Percentiles rank a stretch among this genome's conserved stretches.
Conservation (phyloP, 2,329 filamentous ascomycete species). For the Zymoseptoria brevis region DNA sequence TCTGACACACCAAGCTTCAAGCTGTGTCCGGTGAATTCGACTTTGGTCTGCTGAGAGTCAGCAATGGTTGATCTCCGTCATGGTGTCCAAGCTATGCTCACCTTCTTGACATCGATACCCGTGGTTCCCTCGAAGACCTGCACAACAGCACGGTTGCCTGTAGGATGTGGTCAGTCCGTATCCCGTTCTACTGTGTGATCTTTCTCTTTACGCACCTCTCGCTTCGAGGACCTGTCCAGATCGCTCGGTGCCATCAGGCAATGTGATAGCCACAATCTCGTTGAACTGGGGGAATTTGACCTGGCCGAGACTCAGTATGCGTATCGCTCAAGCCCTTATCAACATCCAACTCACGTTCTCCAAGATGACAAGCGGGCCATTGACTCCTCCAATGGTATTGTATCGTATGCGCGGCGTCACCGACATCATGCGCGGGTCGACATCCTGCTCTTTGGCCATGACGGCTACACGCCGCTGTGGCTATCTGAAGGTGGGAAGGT, state of each 20-base stretch:
- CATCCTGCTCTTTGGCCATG: conserved; percentile 26
- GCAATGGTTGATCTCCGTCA: background rate
- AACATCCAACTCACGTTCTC: conserved; percentile 64
- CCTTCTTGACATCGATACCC: conserved; percentile 98
- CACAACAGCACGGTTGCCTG: conserved; percentile 87
- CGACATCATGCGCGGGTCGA: conserved; percentile 45
- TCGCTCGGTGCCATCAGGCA: conserved; percentile 88
- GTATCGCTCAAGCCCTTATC: conserved; percentile 3
- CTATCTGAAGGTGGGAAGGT: background rate
- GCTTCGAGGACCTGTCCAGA: conserved; percentile 96
- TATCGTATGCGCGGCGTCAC: conserved; percentile 74
- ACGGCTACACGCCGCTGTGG: conserved; percentile 6
- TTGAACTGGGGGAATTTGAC: conserved; percentile 98
- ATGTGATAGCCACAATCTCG: conserved; percentile 92
- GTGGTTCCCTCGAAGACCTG: conserved; percentile 98
- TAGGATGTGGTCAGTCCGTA: conserved; percentile 7
- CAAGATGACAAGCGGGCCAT: conserved; percentile 93
- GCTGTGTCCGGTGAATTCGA: conserved; percentile 94
- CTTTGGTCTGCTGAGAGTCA: conserved; percentile 61
- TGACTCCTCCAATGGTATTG: conserved; percentile 97
- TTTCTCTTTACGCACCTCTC: conserved; percentile 57
- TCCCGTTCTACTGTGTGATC: background rate
- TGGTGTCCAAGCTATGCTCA: conserved; percentile 17
- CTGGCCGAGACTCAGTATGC: conserved; percentile 38
- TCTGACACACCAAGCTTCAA: conserved; percentile 98